A percentile compares a stretch with the other conserved stretches of the same genome.
Evolutionary conservation across 495 filamentous ascomycete genomes (phyloP).

Genomic region (Hypoxylon cercidicola): DNA sequence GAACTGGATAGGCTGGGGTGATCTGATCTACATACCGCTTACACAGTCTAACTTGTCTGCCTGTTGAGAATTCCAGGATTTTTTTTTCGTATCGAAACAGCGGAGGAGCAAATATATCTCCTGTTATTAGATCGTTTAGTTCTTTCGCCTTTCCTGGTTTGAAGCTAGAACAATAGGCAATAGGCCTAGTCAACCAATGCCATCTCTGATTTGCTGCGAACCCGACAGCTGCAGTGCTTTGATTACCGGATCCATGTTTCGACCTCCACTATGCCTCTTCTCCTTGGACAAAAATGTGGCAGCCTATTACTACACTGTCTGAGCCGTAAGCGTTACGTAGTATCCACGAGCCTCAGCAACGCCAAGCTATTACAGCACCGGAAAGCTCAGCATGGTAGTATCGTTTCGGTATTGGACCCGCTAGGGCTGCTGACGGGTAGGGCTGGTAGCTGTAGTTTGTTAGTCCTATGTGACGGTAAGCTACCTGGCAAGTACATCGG

Average conservation of each 20-base stretch:
- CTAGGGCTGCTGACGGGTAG: slow-evolving; percentile 24
- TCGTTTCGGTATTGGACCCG: slow-evolving; percentile 11
- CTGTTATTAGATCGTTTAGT: too few species aligned
- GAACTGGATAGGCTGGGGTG: background rate
- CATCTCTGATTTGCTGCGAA: slow-evolving; percentile 17
- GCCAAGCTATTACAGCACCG: slow-evolving; percentile 28
- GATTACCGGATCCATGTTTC: slow-evolving; percentile 16
- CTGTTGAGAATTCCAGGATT: background rate
- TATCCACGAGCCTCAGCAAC: slow-evolving; percentile 25
- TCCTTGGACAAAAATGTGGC: slow-evolving; percentile 2
- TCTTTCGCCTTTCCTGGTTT: background rate
- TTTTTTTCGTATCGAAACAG: too few species aligned
- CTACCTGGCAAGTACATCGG: slow-evolving; percentile 14
- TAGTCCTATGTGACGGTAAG: background rate
- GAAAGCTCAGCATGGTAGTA: background rate
- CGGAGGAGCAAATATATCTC: too few species aligned
- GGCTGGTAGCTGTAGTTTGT: slow-evolving; percentile 6
- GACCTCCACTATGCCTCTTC: slow-evolving; percentile 3
- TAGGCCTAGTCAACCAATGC: background rate
- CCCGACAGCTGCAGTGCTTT: slow-evolving; percentile 10
- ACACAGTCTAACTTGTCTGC: background rate
- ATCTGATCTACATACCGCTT: slow-evolving; percentile 1
- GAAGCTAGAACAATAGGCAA: background rate
- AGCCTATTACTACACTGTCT: slow-evolving; percentile 8
- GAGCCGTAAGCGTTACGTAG: slow-evolving; percentile 13